Conservation (phyloP, 2,329 filamentous ascomycete species). For the Epichloe gansuensis region DNA sequence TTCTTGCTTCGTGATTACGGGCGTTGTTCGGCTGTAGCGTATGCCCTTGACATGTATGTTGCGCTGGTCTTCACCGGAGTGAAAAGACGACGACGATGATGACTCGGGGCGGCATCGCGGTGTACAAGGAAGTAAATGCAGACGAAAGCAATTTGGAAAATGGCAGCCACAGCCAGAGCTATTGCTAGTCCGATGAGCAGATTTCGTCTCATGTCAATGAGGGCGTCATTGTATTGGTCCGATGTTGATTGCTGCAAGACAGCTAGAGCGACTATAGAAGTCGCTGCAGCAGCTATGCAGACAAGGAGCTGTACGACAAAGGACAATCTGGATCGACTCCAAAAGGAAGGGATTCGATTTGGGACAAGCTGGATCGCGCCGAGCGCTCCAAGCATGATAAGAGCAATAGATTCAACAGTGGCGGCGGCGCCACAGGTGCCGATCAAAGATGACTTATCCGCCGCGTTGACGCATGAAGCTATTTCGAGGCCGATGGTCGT, state of each 20-base stretch:
- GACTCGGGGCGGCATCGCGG: constrained; percentile 16
- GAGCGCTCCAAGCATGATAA: constrained; percentile 15
- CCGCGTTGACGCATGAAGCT: constrained; percentile 6
- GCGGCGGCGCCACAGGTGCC: constrained; percentile 15
- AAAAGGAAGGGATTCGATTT: constrained; percentile 13
- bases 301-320: constrained; percentile 22
- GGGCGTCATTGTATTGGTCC: not conserved
- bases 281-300: constrained; percentile 31
- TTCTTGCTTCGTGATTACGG: constrained; percentile 20
- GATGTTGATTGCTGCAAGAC: constrained; percentile 20
- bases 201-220: constrained; percentile 10
- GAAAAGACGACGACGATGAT: constrained; percentile 13
- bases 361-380: constrained; percentile 22
- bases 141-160: constrained; percentile 37
- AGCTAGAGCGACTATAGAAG: constrained; percentile 33
- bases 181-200: constrained; percentile 34
- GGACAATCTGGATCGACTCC: constrained; percentile 13
- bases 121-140: constrained; percentile 30
- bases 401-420: constrained; percentile 16
- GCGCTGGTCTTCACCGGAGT: constrained; percentile 15
- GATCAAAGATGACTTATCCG: constrained; percentile 2
- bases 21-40: constrained; percentile 35
- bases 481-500: constrained; percentile 11
- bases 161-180: constrained; percentile 32
- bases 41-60: constrained; percentile 36